Base-by-base conservation (phyloP, 345 rosid species). In the Hibiscus trionum region DNA sequence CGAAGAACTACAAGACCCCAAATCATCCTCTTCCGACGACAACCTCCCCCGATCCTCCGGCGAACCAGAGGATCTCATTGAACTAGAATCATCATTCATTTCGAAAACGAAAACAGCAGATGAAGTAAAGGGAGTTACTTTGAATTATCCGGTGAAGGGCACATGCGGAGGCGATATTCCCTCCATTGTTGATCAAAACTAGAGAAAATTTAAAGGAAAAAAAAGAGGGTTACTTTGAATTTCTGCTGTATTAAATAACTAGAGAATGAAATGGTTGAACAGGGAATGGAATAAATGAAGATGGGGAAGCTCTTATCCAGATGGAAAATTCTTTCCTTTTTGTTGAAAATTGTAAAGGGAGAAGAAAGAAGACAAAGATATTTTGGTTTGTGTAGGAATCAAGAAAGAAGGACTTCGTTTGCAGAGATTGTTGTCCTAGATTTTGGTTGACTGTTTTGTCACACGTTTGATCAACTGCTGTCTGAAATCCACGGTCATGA, bases 1-100 rank as follows among this genome's bases (percentile, higher is more conserved):
- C 10, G 80, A 66, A n/a, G 80, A 72, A 71, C 76, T 72, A 37
- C 80, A 66, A 33, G 69, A 66, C 33, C 64, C 63, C 57, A 47
- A 60, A 47, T 72, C 76, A 17, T 33, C 78, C 7, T 31, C 57
- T 19, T 19, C n/a, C 27, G 33, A 17, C 46, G 42, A 6, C 21
- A 29, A 60, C n/a, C 50, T 9, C 7, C 57, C 39, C n/a, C 12
- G 37, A 67, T 31, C 26, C 69, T 29, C 61, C 61, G 68, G 31
- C 17, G 75, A 76, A 44, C 31, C 79, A 21, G 24, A 21, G 24
- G 24, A 21, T 21, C 24, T 21, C 24, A 21, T 21, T 21, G 24
- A 21, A 21, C 24, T 21, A 21, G 24, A 21, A 21, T 21, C 24
- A 21, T 21, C 24, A 21, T 21, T 21, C 24, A 5, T 39, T 39